Evolutionary conservation across 2,329 filamentous ascomycete genomes (phyloP), one percentile per base, ranked within the genome.

Genomic region (Juglanconis oblonga): DNA sequence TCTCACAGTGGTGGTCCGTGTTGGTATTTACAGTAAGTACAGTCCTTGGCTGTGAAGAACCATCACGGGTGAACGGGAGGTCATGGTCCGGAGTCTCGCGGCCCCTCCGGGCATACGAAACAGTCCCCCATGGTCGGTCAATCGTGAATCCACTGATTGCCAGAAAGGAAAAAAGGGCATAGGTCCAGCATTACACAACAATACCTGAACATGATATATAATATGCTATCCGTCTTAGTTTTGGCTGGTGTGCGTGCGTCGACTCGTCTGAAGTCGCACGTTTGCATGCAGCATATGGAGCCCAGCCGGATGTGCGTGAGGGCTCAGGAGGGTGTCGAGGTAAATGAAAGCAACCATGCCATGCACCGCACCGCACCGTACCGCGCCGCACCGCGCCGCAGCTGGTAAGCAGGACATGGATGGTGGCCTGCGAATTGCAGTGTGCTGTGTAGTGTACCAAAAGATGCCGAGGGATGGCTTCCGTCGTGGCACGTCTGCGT

Each of bases 211-310:
- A 24, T 24, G 1, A 24, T 24, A 24, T 1, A 42, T 42, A 14
- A 10, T 42, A 42, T 42, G 38, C 38, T 42, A 14, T 42, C 10
- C 38, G 42, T 17, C 13, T 57, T 48, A 51, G 14, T 52, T 52
- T 52, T 47, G 48, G 55, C 55, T 52, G 35, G 42, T 40, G 47
- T 57, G 55, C 48, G 47, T 52, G 55, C 48, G 47, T 52, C 47
- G 9, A 48, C 45, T 17, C 5, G 47, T 57, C 35, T 57, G 47
- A 44, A 45, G 52, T 54, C 38, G 13, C 52, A 35, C 7, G 35
- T 44, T 40, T 31, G 55, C 36, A 51, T 47, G 50, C 36, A 32
- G 35, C 54, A 13, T 29, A 51, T 31, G 36, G 40, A n/a, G 13
- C 4, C 29, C 14, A 47, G 40, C 40, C 47, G 24, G 14, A 17